Conservation (phyloP, 139 green algal genomes). For the Chlorella ohadii region DNA sequence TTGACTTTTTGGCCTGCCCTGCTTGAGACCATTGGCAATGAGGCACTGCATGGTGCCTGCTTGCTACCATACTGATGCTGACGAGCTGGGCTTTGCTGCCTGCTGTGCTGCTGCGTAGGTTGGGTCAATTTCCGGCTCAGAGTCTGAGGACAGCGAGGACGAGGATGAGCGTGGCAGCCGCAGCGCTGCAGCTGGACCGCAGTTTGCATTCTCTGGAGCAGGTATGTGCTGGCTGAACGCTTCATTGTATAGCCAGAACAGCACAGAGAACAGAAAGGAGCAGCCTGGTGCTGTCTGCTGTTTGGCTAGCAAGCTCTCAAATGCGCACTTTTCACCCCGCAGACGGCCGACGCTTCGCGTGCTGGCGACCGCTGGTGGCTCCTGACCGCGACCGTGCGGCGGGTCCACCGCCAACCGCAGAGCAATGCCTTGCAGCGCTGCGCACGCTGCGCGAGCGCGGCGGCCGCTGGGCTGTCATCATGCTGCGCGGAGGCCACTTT, state of each 20-base stretch:
- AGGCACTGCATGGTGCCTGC: too few species aligned
- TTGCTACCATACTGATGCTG: too few species aligned
- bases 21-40: too few species aligned
- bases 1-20: too few species aligned
- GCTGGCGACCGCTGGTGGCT: conserved; percentile 76
- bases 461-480: conserved; percentile 49
- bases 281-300: too few species aligned
- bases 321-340: too few species aligned
- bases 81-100: too few species aligned
- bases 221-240: too few species aligned
- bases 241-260: too few species aligned
- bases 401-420: not conserved
- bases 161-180: not conserved
- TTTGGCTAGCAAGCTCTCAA: too few species aligned
- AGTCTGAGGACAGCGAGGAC: conserved; percentile 29
- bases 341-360: conserved; percentile 61
- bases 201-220: conserved; percentile 15
- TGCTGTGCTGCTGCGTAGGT: too few species aligned
- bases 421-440: conserved; percentile 42
- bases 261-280: too few species aligned
- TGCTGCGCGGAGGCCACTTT: conserved; percentile 80
- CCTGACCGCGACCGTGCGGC: conserved; percentile 52
- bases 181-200: not conserved
- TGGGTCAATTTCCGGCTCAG: conserved; percentile 32
- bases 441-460: conserved; percentile 45